These are phyloP conservation scores for Russula compacta DNA, from an alignment of 768 basidiomycete species.

Conservation along the genomic window DNA sequence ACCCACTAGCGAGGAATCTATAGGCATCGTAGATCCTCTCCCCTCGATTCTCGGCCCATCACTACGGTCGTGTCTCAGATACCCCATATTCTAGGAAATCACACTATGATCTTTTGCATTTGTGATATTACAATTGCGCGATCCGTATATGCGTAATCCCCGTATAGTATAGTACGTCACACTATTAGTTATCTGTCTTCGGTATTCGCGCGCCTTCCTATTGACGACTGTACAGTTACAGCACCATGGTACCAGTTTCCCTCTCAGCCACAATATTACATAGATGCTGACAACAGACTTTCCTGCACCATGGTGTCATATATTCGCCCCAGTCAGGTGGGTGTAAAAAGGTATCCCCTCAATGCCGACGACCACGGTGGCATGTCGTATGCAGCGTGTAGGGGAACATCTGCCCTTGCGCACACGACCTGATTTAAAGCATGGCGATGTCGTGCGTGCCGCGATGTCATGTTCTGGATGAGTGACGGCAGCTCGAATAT, in stretches of 20 bases:
- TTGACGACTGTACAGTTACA: background rate
- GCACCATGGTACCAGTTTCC: background rate
- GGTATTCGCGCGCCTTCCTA: background rate
- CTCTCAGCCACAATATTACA: background rate
- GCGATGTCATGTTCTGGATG: background rate
- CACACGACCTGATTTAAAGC: background rate
- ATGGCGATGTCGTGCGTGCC: background rate
- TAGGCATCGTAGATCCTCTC: background rate
- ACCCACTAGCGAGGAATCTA: background rate
- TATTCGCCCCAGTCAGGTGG: background rate
- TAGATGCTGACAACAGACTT: background rate
- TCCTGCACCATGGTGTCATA: background rate
- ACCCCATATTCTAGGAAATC: background rate
- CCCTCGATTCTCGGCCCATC: background rate
- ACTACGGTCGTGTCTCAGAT: background rate
- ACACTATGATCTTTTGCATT: no score
- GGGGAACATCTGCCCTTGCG: background rate
- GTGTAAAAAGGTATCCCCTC: background rate
- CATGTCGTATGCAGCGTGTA: background rate
- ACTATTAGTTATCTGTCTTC: no score
- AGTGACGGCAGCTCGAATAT: background rate
- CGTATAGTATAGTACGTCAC: background rate
- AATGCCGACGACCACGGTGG: background rate
- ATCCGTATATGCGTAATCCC: background rate
- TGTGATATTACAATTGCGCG: no score